These are phyloP conservation scores for Monosiga brevicollis DNA, from an alignment of 78 protist species.

Conservation along the genomic window DNA sequence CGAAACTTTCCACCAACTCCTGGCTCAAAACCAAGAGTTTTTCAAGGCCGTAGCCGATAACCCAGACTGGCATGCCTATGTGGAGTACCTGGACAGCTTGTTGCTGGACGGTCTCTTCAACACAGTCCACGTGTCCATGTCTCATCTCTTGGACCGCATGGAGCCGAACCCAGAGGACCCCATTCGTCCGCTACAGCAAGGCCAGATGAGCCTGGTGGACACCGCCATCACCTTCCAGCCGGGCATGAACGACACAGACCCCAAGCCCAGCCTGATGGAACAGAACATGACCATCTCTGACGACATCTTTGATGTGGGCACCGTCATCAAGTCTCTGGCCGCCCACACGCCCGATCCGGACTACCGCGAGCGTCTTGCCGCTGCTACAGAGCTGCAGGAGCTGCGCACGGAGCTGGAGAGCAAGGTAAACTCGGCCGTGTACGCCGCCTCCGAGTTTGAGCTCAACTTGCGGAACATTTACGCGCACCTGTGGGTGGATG, in stretches of 20 bases:
- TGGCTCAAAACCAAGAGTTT: neutral
- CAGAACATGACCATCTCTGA: neutral
- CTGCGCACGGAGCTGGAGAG: conserved; percentile 10
- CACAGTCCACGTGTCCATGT: conserved; percentile 14
- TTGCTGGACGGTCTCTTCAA: conserved; percentile 12
- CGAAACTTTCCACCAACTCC: conserved; percentile 24
- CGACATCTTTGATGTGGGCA: neutral
- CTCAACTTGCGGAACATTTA: neutral
- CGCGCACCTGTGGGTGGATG: conserved; percentile 23
- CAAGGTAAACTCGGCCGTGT: conserved; percentile 39
- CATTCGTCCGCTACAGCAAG: neutral
- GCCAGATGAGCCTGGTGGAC: neutral
- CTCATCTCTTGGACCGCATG: conserved; percentile 24
- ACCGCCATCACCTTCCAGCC: neutral
- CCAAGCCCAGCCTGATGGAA: neutral
- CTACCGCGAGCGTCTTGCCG: neutral
- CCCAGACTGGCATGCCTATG: conserved; percentile 47
- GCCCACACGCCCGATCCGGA: neutral
- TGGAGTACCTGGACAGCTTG: conserved; percentile 36
- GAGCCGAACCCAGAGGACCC: conserved; percentile 21
- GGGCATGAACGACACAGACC: neutral
- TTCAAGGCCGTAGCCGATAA: neutral
- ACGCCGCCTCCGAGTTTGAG: conserved; percentile 39
- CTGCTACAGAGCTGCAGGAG: conserved; percentile 8
- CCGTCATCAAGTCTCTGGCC: neutral